A percentile compares a stretch with the other conserved stretches of the same genome.
Conservation (phyloP, 495 filamentous ascomycete genomes). For the Aspergillus diversus region DNA sequence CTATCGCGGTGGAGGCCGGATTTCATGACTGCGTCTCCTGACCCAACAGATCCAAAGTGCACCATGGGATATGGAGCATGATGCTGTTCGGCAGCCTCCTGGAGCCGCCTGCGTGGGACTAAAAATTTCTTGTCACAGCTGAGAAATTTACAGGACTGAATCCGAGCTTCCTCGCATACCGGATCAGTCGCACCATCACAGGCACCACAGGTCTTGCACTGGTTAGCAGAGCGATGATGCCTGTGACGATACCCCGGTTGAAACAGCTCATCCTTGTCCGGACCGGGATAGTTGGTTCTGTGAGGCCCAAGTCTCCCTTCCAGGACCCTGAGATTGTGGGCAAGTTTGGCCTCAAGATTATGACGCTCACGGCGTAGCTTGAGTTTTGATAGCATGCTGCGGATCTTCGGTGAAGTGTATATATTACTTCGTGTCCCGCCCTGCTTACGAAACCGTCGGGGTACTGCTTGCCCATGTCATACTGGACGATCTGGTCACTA, state of each 20-base stretch:
- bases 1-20: conserved; percentile 33
- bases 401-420: conserved; percentile 9
- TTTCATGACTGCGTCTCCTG: conserved; percentile 36
- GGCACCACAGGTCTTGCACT: neutral
- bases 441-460: conserved; percentile 15
- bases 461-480: conserved; percentile 37
- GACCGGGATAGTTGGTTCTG: conserved; percentile 20
- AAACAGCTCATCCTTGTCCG: conserved; percentile 26
- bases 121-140: conserved; percentile 13
- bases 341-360: neutral
- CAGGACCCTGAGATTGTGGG: neutral
- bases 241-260: conserved; percentile 23
- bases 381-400: conserved; percentile 22
- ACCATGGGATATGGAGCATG: conserved; percentile 15
- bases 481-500: conserved; percentile 29
- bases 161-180: conserved; percentile 15
- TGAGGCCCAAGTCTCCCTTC: neutral
- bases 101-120: conserved; percentile 16
- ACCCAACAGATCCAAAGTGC: conserved; percentile 34
- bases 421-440: neutral
- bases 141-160: conserved; percentile 16
- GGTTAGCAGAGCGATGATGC: conserved; percentile 13
- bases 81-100: neutral
- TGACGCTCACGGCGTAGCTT: neutral
- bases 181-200: neutral